phyloP scores from a whole-genome alignment of 768 basidiomycete species.

The Saitozyma sp. region DNA sequence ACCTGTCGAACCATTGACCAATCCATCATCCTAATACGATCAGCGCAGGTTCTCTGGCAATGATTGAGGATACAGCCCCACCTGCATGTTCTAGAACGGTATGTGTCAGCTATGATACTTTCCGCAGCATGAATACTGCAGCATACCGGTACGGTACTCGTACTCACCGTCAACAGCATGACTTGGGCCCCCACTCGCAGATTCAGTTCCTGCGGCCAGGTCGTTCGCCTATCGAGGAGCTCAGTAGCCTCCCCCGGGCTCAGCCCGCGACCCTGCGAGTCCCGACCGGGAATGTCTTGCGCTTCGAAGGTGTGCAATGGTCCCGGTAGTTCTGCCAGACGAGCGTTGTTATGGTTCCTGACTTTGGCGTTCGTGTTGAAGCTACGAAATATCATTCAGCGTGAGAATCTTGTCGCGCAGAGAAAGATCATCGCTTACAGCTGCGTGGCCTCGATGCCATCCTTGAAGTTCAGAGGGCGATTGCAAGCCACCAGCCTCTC shows the following conservation, averaged over 20 bases:
- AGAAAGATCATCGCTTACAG: slow-evolving; percentile 24
- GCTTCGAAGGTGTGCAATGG: slow-evolving; percentile 13
- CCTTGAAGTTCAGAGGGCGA: slow-evolving; percentile 23
- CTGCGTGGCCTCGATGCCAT: slow-evolving; percentile 39
- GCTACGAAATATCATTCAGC: too few relatives aligned
- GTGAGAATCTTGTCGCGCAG: not conserved
- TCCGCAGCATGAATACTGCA: too few relatives aligned
- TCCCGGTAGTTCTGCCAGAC: slow-evolving; percentile 19
- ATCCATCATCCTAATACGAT: slow-evolving; percentile 61
- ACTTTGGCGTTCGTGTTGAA: slow-evolving; percentile 17
- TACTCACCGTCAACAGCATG: slow-evolving; percentile 41
- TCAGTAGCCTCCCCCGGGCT: slow-evolving; percentile 19
- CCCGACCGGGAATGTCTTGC: slow-evolving; percentile 25
- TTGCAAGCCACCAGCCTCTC: slow-evolving; percentile 22
- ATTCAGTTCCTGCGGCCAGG: slow-evolving; percentile 23
- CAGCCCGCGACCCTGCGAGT: slow-evolving; percentile 19
- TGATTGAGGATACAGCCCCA: too few relatives aligned
- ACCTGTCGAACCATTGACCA: slow-evolving; percentile 91
- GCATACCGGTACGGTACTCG: not conserved
- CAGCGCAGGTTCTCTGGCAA: not conserved
- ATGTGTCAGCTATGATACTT: too few relatives aligned
- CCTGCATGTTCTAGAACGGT: too few relatives aligned
- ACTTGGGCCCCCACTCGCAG: slow-evolving; percentile 41
- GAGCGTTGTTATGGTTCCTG: slow-evolving; percentile 22
- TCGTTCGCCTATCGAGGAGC: slow-evolving; percentile 26